Conservation (phyloP, 768 basidiomycete species). For the Pleurotus citrinopileatus region DNA sequence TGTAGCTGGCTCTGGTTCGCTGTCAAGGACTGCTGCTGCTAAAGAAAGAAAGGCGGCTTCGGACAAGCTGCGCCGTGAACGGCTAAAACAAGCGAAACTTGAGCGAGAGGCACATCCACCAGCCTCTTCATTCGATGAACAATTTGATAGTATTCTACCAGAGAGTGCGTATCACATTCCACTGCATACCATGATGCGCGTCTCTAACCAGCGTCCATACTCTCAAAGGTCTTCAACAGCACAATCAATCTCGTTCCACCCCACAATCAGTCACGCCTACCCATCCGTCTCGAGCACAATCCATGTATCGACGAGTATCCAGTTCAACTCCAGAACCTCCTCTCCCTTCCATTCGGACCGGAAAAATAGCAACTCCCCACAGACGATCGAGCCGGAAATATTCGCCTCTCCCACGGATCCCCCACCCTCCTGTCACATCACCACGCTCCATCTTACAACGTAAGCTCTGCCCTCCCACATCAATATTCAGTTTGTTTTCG, state of each 20-base stretch:
- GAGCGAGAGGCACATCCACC: conserved; percentile 14
- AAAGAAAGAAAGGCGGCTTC: conserved; percentile 26
- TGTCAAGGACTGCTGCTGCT: conserved; percentile 18
- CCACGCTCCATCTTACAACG: conserved; percentile 65
- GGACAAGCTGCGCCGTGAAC: conserved; percentile 19
- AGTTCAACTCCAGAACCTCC: background rate
- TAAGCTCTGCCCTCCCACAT: conserved; percentile 30
- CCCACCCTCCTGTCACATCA: conserved; percentile 25
- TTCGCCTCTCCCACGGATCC: conserved; percentile 13
- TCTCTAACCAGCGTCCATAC: background rate
- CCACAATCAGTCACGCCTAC: background rate
- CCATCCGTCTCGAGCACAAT: background rate
- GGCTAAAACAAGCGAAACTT: conserved; percentile 19
- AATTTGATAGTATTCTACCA: conserved; percentile 8
- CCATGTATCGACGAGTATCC: background rate
- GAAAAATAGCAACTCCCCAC: conserved; percentile 7
- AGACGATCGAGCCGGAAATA: conserved; percentile 14
- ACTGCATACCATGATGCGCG: background rate
- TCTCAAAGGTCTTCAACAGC: conserved; percentile 3
- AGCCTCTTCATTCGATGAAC: conserved; percentile 8
- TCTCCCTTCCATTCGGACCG: background rate
- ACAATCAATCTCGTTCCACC: background rate
- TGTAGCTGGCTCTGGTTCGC: conserved; percentile 17
- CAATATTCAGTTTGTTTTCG: background rate
- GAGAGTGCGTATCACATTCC: background rate